Conservation (phyloP, 2,329 filamentous ascomycete genomes). For the Triangularia setosa region DNA sequence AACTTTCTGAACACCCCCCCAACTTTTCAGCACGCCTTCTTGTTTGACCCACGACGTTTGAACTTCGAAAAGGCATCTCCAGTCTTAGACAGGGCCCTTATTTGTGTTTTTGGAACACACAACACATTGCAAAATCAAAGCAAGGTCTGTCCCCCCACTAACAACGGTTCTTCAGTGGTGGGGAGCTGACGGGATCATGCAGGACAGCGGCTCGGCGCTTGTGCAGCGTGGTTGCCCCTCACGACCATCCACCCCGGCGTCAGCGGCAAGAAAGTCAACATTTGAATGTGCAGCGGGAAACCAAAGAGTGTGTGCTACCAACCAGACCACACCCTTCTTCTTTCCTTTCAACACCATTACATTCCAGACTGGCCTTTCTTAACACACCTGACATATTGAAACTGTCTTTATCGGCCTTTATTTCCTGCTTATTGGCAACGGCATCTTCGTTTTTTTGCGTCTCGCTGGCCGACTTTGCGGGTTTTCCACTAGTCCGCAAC, state of each 20-base stretch:
- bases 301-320: neutral
- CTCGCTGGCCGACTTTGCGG: neutral
- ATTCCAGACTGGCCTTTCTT: slow-evolving; percentile 7
- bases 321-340: neutral
- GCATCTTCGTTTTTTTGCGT: neutral
- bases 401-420: neutral
- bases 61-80: neutral
- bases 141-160: neutral
- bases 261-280: slow-evolving; percentile 10
- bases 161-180: neutral
- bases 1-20: neutral
- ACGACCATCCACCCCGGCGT: slow-evolving; percentile 4
- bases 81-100: neutral
- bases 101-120: neutral
- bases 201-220: slow-evolving; percentile 1
- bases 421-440: neutral
- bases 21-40: neutral
- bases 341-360: neutral
- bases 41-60: neutral
- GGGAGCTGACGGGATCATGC: slow-evolving; percentile 6
- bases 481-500: neutral
- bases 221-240: slow-evolving; percentile 7
- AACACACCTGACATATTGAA: neutral
- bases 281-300: neutral
- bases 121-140: neutral